phyloP scores from a whole-genome alignment of 805 yeast genomes.

The Saturnispora serradocipensis region DNA sequence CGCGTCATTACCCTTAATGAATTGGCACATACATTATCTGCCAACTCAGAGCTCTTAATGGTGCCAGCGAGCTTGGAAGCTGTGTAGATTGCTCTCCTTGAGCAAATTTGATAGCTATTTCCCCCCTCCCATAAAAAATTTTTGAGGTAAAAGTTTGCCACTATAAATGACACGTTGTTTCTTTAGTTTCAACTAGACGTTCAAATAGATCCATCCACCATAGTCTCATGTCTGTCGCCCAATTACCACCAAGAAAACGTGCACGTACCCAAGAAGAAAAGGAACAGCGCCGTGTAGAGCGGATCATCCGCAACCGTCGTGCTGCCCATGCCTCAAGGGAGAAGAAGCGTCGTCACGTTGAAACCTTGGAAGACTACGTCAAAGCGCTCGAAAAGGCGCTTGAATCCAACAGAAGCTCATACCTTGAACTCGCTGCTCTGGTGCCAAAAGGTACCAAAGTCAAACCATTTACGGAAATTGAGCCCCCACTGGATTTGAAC shows the following conservation, averaged over 20 bases:
- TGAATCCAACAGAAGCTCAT: background rate
- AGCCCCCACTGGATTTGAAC: background rate
- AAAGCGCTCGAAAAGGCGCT: constrained; percentile 29
- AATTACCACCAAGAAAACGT: constrained; percentile 86
- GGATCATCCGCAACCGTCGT: constrained; percentile 86
- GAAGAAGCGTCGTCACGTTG: constrained; percentile 88
- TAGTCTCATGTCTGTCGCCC: constrained; percentile 9
- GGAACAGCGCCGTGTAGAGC: constrained; percentile 90
- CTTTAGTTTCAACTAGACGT: background rate
- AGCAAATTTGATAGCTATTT: background rate
- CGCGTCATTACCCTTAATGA: too few species aligned
- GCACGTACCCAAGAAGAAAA: constrained; percentile 96
- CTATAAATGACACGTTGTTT: background rate
- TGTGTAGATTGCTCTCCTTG: background rate
- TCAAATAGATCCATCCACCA: background rate
- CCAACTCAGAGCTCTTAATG: too few species aligned
- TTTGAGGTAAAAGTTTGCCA: background rate
- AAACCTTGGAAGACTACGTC: constrained; percentile 62
- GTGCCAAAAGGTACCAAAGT: constrained; percentile 7
- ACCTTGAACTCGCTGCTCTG: constrained; percentile 5
- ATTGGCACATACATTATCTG: too few species aligned
- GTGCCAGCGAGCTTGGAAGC: background rate
- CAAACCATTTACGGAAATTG: background rate
- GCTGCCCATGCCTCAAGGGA: constrained; percentile 98
- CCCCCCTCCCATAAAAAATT: background rate